Evolutionary conservation across 1,284 basidiomycete genomes (phyloP), one percentile per base, ranked within the genome.

Genomic region (Cystobasidiaceae sp.): DNA sequence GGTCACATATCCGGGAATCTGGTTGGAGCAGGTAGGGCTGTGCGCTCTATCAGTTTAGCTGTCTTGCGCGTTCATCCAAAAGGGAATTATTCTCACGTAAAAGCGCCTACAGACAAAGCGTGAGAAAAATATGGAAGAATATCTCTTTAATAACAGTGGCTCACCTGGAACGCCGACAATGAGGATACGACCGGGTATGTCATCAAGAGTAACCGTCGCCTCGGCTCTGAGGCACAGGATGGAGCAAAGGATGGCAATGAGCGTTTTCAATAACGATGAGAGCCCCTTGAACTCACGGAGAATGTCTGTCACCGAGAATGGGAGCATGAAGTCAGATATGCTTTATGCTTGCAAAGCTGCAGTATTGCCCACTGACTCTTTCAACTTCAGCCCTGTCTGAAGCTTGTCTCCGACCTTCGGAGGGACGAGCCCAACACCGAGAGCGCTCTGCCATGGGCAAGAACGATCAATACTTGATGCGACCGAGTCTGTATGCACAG

Each of bases 1-100:
- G 52, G 66, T 54, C 41, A 75, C 62, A 71, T 75, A 75, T 59
- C 71, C 71, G 7, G 74, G 74, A 13, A 75, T 74, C 41, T 75
- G 74, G 32, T 66, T 68, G 13, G 74, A 74, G 68, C 74, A 75
- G 30, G 74, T 72, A 43, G 70, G 64, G 34, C 65, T 68, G 54
- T 9, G 39, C 9, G 23, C 28, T 25, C 17, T 17, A 28, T 15
- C 2, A 5, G 25, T 34, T 8, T 11, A 15, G 13, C 13, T 15
- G 44, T 46, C 11, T 11, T 15, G 13, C 3, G 44, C 27, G 13
- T 8, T 46, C 44, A 15, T 11, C 27, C 2, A 15, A 4, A 17
- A 27, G 54, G 34, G 21, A 27, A 27, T 27, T 27, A 37, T 19
- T n/a, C 54, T 39, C 5, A 56, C 54, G 54, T 56, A 43, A 58